Base-by-base conservation (phyloP, 805 yeast genomes). In the Metschnikowia borealis region DNA sequence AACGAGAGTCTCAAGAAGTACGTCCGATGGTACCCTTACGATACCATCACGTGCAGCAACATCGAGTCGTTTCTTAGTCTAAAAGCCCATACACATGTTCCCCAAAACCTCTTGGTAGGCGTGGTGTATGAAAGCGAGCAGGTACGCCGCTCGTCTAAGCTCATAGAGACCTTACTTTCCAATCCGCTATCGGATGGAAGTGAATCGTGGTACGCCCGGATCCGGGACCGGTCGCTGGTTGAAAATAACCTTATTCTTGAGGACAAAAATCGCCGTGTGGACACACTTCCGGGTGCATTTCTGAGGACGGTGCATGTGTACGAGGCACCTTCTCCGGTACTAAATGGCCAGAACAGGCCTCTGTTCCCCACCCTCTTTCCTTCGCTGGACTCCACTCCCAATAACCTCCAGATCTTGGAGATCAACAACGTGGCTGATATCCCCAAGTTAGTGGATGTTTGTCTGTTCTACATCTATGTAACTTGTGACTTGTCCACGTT, bases 171-270 rank as follows among this genome's bases (percentile, higher is more conserved):
- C 2, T 53, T 73, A 10, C 59, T 73, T 37, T 71, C 77, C 1
- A 77, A 73, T 49, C 78, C 78, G 5, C 60, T 73, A 45, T 63
- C 77, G 13, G 59, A 54, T 11, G 57, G 56, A 11, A 70, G 67
- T 50, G 51, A 59, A 20, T n/a, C 33, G 13, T 70, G 77, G 77
- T 68, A 65, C 23, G 44, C 59, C n/a, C 44, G 54, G 26, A 51
- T 73, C 4, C 56, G 39, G 6, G 40, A 46, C 3, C 60, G 78
- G 41, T 29, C 57, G 17, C 49, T 59, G 10, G 31, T 47, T 1
- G 49, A 50, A 8, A 64, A 61, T 40, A 63, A 62, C 46, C 46
- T 47, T 10, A 65, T 71, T 45, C 42, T 46, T 5, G 65, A 57
- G 36, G 29, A 13, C 11, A 50, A 18, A 18, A 31, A 34, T 3